Percentiles rank a stretch among this genome's conserved stretches.
Conservation (phyloP, 2,329 filamentous ascomycete genomes). For the Fusarium mangiferae region DNA sequence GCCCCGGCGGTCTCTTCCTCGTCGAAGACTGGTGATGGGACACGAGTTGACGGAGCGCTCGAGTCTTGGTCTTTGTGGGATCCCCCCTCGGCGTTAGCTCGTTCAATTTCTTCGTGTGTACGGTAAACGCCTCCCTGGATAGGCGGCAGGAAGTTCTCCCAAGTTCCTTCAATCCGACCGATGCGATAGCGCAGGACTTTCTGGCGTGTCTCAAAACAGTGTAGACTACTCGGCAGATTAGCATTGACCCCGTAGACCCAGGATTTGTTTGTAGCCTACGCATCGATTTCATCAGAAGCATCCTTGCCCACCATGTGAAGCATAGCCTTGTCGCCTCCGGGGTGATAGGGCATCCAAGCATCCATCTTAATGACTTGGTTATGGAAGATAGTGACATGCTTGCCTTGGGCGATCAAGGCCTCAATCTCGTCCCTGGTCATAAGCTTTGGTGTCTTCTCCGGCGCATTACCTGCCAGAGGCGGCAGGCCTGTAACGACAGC, state of each 20-base stretch:
- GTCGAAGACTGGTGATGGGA: constrained; percentile 63
- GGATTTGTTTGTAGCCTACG: constrained; percentile 65
- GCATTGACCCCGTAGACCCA: background rate
- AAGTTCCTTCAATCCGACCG: constrained; percentile 81
- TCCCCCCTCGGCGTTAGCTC: constrained; percentile 21
- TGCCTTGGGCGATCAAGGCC: constrained; percentile 83
- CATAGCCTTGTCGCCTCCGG: constrained; percentile 91
- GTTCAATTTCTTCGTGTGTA: constrained; percentile 51
- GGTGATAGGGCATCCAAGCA: constrained; percentile 88
- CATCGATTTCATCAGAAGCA: constrained; percentile 93
- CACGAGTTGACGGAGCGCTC: constrained; percentile 64
- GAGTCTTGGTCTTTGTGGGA: constrained; percentile 43
- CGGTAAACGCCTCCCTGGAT: constrained; percentile 89
- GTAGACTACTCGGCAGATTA: constrained; percentile 67
- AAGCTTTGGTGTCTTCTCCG: constrained; percentile 48
- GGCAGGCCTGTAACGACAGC: constrained; percentile 39
- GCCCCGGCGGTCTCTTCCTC: constrained; percentile 46
- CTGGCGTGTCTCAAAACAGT: constrained; percentile 79
- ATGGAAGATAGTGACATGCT: constrained; percentile 82
- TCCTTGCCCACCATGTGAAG: constrained; percentile 93
- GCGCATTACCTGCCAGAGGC: constrained; percentile 16
- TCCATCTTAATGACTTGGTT: constrained; percentile 87
- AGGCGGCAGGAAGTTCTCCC: constrained; percentile 89
- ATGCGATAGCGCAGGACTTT: constrained; percentile 87
- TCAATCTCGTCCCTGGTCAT: constrained; percentile 62